Base-by-base conservation (phyloP, 2,329 filamentous ascomycete species). In the Aspergillus sp. region DNA sequence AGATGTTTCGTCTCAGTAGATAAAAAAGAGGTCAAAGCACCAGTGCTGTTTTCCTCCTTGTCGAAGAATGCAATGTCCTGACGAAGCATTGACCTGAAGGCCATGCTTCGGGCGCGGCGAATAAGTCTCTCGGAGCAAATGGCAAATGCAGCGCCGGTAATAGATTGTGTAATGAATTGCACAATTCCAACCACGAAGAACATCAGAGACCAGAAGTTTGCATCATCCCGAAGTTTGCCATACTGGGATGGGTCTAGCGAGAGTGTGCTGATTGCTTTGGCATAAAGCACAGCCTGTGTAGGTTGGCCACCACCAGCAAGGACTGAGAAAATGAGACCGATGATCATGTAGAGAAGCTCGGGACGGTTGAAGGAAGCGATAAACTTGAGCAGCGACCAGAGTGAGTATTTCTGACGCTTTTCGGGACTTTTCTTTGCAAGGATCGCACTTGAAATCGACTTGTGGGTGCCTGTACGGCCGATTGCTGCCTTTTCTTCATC, bases 21-120 rank as follows among this genome's bases (percentile, higher is more conserved):
- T 13, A 97, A 81, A 79, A 96, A 95, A 0, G 91, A 92, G 0
- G 93, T 97, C 69, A 99, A 81, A 0, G 93, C 90, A 66, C 95
- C 95, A 7, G 92, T 89, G 7, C 91, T 93, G 75, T 98, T 96
- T 75, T 95, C 90, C 65, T 96, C 91, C 49, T 84, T 84, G 76
- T 98, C 95, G 69, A 97, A 99, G 77, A 93, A 98, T 30, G 88
- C 82, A 61, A 98, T 93, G 65, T 98, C 95, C 77, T 98, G 94
- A 66, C 93, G 91, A 55, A 98, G 86, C 81, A 98, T 92, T 25
- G 89, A 84, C 34, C 93, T 85, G 82, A 99, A 97, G 7, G 93
- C 91, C 60, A 83, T 83, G 75, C 95, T 88, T 69, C 95, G 87
- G 1, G 94, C 92, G 22, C 92, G 88, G 73, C 92, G 91, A 58